Evolutionary conservation across 2,329 filamentous ascomycete genomes (phyloP).

Genomic region (Chaetomiaceae sp.): DNA sequence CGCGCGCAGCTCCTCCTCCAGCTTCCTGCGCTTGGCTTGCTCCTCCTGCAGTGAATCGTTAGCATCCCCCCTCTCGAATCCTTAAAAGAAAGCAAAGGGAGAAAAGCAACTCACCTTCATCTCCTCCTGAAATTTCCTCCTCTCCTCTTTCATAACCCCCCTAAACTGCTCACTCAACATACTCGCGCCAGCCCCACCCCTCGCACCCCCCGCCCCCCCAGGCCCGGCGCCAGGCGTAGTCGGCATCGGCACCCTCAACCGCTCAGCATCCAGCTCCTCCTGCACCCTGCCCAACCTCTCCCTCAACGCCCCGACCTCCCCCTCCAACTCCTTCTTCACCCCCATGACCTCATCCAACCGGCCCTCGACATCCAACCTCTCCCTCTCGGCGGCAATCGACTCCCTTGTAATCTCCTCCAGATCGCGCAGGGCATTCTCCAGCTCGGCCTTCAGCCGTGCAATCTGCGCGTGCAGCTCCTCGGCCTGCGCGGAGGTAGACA

Average conservation of each 20-base stretch:
- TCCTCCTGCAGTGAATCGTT: slow-evolving; percentile 39
- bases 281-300: slow-evolving; percentile 41
- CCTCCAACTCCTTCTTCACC: slow-evolving; percentile 32
- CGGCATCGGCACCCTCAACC: slow-evolving; percentile 34
- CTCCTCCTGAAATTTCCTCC: slow-evolving; percentile 52
- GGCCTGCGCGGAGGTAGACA: slow-evolving; percentile 19
- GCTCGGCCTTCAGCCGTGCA: slow-evolving; percentile 44
- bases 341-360: slow-evolving; percentile 37
- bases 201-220: slow-evolving; percentile 28
- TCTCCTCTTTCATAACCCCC: slow-evolving; percentile 50
- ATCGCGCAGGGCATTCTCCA: slow-evolving; percentile 45
- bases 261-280: slow-evolving; percentile 47
- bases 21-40: slow-evolving; percentile 39
- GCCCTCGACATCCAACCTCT: slow-evolving; percentile 42
- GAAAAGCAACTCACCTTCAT: slow-evolving; percentile 36
- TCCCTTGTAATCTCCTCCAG: slow-evolving; percentile 49
- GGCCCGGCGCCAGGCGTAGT: slow-evolving; percentile 8
- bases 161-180: slow-evolving; percentile 53
- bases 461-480: slow-evolving; percentile 42
- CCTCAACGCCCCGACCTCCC: slow-evolving; percentile 32
- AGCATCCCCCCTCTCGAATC: neutral
- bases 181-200: slow-evolving; percentile 38
- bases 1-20: slow-evolving; percentile 45
- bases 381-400: slow-evolving; percentile 44
- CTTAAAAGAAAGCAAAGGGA: neutral